Percentiles rank a stretch among this genome's conserved stretches.
Evolutionary conservation across 1,139 yeast genomes (phyloP).

Genomic region (Kodamaea alishanica): DNA sequence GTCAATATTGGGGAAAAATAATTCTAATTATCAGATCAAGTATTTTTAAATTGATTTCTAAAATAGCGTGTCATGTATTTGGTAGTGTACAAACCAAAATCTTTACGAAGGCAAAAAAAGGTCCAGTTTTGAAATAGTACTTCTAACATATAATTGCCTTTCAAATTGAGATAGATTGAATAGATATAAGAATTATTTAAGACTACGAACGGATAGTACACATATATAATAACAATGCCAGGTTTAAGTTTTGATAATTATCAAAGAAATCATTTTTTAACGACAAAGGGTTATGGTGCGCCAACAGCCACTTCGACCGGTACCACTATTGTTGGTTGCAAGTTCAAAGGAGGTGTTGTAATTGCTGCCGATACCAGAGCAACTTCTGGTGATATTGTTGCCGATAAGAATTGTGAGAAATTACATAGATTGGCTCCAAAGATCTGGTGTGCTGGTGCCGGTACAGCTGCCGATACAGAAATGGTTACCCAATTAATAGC

Average conservation of each 20-base stretch:
- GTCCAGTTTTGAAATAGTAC: not conserved
- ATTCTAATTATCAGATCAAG: too few relatives aligned
- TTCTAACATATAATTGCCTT: too few relatives aligned
- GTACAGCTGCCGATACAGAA: conserved; percentile 99
- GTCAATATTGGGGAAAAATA: too few relatives aligned
- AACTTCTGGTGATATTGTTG: conserved; percentile 92
- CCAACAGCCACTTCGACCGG: conserved; percentile 97
- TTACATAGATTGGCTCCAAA: conserved; percentile 86
- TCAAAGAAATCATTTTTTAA: conserved; percentile 76
- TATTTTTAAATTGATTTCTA: too few relatives aligned
- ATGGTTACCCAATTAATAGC: conserved; percentile 91
- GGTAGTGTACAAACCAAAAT: too few relatives aligned
- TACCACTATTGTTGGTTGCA: conserved; percentile 96
- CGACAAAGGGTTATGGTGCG: conserved; percentile 65
- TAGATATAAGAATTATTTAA: too few relatives aligned
- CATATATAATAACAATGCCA: conserved; percentile 47
- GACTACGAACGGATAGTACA: conserved; percentile 2
- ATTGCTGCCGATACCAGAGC: conserved; percentile 99
- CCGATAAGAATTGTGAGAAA: conserved; percentile 97
- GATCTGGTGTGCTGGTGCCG: conserved; percentile 99
- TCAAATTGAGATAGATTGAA: too few relatives aligned
- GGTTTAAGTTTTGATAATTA: conserved; percentile 91
- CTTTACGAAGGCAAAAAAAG: conserved; percentile 14
- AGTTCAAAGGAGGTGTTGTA: conserved; percentile 88
- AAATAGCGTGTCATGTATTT: too few relatives aligned